phyloP scores from a whole-genome alignment of 768 basidiomycete species.

The Amanita rimosa region DNA sequence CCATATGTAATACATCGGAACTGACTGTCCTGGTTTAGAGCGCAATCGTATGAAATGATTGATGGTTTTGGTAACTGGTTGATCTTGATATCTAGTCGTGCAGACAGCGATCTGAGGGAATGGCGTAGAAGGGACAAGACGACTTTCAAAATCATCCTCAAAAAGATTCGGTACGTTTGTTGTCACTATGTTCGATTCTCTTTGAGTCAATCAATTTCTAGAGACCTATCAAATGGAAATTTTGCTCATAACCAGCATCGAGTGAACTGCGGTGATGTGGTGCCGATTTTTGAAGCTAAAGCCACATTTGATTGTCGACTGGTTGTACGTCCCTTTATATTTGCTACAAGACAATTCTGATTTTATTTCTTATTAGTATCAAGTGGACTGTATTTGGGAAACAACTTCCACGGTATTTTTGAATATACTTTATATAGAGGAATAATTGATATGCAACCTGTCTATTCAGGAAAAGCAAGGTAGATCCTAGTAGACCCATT shows the following conservation, averaged over 20 bases:
- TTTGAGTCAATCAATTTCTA: constrained; percentile 13
- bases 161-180: constrained; percentile 50
- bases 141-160: constrained; percentile 42
- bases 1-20: background rate
- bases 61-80: constrained; percentile 57
- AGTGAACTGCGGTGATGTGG: constrained; percentile 31
- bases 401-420: constrained; percentile 18
- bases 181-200: background rate
- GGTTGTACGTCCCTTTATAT: constrained; percentile 25
- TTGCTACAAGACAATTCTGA: background rate
- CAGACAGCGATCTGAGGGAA: constrained; percentile 37
- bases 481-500: background rate
- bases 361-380: constrained; percentile 24
- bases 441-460: background rate
- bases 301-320: constrained; percentile 43
- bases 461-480: constrained; percentile 18
- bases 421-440: background rate
- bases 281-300: constrained; percentile 63
- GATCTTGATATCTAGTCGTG: constrained; percentile 42
- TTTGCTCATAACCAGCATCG: constrained; percentile 61
- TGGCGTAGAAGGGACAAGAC: constrained; percentile 31
- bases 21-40: background rate
- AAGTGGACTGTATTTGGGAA: constrained; percentile 33
- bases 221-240: constrained; percentile 58
- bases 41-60: constrained; percentile 25